Evolutionary conservation across 2,329 filamentous ascomycete species (phyloP).

Genomic region (Aspergillus versicolor): DNA sequence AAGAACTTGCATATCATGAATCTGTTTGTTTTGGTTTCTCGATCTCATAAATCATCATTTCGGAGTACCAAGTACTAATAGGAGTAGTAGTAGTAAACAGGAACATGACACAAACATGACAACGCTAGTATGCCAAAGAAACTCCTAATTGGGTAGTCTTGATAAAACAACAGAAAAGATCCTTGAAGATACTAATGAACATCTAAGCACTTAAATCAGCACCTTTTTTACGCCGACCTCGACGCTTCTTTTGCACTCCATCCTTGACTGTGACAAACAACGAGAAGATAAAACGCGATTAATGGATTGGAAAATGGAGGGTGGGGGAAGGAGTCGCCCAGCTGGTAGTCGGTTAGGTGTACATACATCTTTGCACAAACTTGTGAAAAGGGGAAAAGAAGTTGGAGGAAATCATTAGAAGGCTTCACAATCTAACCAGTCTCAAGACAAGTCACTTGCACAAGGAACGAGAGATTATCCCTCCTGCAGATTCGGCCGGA

Average conservation of each 20-base stretch:
- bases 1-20: background rate
- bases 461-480: background rate
- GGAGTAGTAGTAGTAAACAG: background rate
- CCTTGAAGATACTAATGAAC: background rate
- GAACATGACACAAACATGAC: background rate
- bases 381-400: background rate
- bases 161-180: background rate
- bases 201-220: background rate
- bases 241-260: background rate
- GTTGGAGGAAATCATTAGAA: background rate
- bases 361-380: background rate
- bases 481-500: background rate
- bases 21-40: background rate
- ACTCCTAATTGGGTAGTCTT: background rate
- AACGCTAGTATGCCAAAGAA: background rate
- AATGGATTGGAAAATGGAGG: background rate
- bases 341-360: background rate
- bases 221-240: conserved; percentile 13
- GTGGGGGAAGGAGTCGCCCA: background rate
- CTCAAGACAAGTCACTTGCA: background rate
- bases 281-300: background rate
- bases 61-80: background rate
- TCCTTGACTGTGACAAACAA: background rate
- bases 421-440: background rate
- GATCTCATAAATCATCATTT: background rate